These are phyloP conservation scores for Pelargonium cotyledonis DNA, from an alignment of 441 rosid genomes.

Conservation along the genomic window DNA sequence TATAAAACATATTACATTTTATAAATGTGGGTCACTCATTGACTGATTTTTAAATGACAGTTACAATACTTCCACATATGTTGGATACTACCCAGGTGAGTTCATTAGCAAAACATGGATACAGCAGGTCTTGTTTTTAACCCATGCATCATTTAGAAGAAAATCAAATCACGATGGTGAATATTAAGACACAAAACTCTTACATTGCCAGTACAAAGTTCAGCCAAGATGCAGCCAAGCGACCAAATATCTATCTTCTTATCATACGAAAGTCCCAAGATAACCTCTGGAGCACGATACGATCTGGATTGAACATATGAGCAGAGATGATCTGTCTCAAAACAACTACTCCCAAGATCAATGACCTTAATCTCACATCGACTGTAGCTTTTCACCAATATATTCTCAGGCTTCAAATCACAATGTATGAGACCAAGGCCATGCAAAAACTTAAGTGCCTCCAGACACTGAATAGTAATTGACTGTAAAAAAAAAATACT, in stretches of 20 bases:
- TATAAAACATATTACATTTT: too few species aligned
- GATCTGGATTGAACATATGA: conserved; percentile 97
- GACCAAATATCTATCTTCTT: conserved; percentile 95
- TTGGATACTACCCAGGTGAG: too few species aligned
- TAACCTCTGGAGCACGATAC: conserved; percentile 96
- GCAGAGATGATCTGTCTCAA: conserved; percentile 94
- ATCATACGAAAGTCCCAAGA: conserved; percentile 83
- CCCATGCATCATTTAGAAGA: not conserved
- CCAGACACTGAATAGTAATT: conserved; percentile 85
- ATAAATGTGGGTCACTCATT: too few species aligned
- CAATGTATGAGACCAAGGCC: conserved; percentile 92
- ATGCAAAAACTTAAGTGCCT: conserved; percentile 84
- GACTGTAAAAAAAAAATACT: conserved; percentile 66
- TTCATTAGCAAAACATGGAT: too few species aligned
- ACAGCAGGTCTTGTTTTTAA: not conserved
- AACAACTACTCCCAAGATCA: conserved; percentile 98
- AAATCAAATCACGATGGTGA: not conserved
- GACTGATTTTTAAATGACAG: too few species aligned
- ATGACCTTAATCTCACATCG: conserved; percentile 96
- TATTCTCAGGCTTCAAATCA: conserved; percentile 91
- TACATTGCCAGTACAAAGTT: conserved; percentile 95
- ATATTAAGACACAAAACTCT: conserved; percentile 20
- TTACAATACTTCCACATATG: too few species aligned
- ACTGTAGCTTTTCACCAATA: conserved; percentile 91
- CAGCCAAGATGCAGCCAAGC: conserved; percentile 96